Evolutionary conservation across 2,329 filamentous ascomycete species (phyloP).

Genomic region (Truncatella angustata): DNA sequence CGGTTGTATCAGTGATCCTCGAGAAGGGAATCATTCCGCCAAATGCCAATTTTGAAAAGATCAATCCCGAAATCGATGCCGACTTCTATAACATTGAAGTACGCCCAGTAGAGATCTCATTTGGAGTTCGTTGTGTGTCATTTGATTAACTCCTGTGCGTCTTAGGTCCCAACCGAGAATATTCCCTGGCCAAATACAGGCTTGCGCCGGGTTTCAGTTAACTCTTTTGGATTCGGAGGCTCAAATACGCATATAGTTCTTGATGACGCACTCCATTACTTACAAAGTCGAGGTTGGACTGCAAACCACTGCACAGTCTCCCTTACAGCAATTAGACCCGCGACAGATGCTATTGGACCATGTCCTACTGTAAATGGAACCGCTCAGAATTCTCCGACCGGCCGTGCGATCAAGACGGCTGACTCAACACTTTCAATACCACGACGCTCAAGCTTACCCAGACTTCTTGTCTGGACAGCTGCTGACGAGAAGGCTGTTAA

Average conservation of each 20-base stretch:
- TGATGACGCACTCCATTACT: slow-evolving; percentile 11
- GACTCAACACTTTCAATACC: no score
- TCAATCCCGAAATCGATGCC: slow-evolving; percentile 13
- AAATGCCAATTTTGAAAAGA: slow-evolving; percentile 14
- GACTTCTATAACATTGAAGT: neutral
- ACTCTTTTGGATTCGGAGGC: slow-evolving; percentile 22
- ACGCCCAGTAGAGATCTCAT: neutral
- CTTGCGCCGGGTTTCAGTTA: slow-evolving; percentile 15
- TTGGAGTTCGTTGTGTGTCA: neutral
- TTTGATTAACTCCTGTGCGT: neutral
- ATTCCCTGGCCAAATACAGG: slow-evolving; percentile 14
- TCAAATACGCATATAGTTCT: slow-evolving; percentile 19
- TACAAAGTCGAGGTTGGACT: neutral
- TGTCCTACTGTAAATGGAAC: no score
- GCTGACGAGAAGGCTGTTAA: neutral
- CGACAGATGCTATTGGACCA: no score
- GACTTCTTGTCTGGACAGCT: neutral
- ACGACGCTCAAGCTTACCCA: no score
- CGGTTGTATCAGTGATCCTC: no score
- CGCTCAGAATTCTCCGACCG: no score
- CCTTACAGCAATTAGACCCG: neutral
- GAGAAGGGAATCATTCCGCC: slow-evolving; percentile 20
- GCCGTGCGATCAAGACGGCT: no score
- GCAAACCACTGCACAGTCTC: no score
- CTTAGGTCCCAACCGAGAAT: slow-evolving; percentile 9